Conservation (phyloP, 345 rosid species). For the Clarkia xantiana region DNA sequence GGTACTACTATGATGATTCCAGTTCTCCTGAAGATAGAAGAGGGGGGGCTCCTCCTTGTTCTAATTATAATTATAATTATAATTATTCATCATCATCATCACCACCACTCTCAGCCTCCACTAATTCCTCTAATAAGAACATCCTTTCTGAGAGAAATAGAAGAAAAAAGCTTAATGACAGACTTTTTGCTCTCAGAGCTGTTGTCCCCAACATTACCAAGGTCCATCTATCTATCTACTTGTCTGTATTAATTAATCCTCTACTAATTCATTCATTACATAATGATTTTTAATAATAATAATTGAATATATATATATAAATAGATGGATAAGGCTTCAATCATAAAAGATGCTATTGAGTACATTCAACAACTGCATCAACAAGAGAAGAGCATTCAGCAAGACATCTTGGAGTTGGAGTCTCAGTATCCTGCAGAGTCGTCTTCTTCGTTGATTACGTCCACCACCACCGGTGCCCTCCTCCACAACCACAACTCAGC, state of each 20-base stretch:
- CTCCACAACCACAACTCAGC: not conserved
- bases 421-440: too few relatives aligned
- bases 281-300: too few relatives aligned
- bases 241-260: not conserved
- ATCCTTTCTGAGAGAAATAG: slow-evolving; percentile 82
- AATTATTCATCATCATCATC: too few relatives aligned
- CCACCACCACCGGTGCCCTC: slow-evolving; percentile 11
- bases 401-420: slow-evolving; percentile 69
- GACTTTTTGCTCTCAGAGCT: slow-evolving; percentile 76
- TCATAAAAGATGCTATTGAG: slow-evolving; percentile 82
- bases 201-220: slow-evolving; percentile 93
- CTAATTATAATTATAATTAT: too few relatives aligned
- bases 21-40: slow-evolving; percentile 98
- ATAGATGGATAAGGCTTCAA: slow-evolving; percentile 99
- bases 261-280: not conserved
- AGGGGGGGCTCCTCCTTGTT: too few relatives aligned
- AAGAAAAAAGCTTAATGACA: slow-evolving; percentile 78
- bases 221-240: slow-evolving; percentile 16
- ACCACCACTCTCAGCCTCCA: slow-evolving; percentile 56
- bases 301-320: too few relatives aligned
- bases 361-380: slow-evolving; percentile 76
- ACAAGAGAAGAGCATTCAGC: slow-evolving; percentile 53
- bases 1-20: slow-evolving; percentile 80
- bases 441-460: slow-evolving; percentile 14
- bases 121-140: slow-evolving; percentile 76